Evolutionary conservation across 2,329 filamentous ascomycete species (phyloP).

Genomic region (Pezizomycotina sp.): DNA sequence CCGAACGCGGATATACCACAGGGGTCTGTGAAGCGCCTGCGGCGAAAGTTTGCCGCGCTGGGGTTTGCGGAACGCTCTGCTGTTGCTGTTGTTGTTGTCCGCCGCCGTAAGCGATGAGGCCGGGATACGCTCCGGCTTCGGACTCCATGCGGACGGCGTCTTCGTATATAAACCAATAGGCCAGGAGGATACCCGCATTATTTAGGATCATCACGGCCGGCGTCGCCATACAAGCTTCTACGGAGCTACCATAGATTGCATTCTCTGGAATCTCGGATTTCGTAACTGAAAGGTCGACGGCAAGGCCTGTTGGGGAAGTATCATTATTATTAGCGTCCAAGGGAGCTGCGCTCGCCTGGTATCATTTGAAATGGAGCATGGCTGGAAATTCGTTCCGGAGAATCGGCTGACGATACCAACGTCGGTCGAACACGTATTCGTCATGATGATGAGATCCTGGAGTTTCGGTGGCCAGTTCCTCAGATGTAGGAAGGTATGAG

Average conservation of each 20-base stretch:
- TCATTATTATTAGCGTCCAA: constrained; percentile 47
- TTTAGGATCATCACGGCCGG: constrained; percentile 76
- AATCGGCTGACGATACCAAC: constrained; percentile 64
- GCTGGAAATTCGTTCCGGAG: constrained; percentile 40
- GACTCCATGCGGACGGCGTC: constrained; percentile 63
- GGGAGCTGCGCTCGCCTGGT: constrained; percentile 59
- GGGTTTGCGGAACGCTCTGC: constrained; percentile 20
- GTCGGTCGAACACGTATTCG: constrained; percentile 64
- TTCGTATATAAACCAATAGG: constrained; percentile 86
- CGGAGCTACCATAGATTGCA: constrained; percentile 40
- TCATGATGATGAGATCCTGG: constrained; percentile 63
- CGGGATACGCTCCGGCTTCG: constrained; percentile 43
- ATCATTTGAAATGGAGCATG: constrained; percentile 56
- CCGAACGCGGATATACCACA: constrained; percentile 29
- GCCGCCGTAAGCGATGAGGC: constrained; percentile 40
- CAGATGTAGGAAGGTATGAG: constrained; percentile 62
- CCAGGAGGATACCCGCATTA: constrained; percentile 66
- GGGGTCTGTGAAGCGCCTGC: constrained; percentile 24
- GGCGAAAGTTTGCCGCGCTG: constrained; percentile 20
- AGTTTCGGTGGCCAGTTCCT: constrained; percentile 66
- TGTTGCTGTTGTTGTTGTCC: constrained; percentile 21
- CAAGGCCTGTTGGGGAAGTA: constrained; percentile 61
- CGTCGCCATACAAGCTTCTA: constrained; percentile 61
- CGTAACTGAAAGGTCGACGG: constrained; percentile 66
- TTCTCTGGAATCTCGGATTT: constrained; percentile 32